Evolutionary conservation across 1,284 basidiomycete genomes (phyloP).

Genomic region (Cystobasidium pallidum): DNA sequence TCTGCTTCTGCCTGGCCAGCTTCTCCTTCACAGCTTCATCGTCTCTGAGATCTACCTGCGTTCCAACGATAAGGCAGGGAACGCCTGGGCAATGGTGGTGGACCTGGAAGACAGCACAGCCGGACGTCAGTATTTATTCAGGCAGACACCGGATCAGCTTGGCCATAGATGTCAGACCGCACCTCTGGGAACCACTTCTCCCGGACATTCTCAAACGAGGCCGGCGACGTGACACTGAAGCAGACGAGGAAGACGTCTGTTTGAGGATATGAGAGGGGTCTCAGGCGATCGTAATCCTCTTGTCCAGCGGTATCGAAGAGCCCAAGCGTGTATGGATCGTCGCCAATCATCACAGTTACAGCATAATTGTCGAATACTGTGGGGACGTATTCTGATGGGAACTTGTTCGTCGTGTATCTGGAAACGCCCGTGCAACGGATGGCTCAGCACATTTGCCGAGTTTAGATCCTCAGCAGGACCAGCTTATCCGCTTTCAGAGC

Average conservation of each 20-base stretch:
- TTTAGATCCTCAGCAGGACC: neutral
- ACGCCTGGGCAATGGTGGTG: conserved; percentile 99
- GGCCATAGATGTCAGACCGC: neutral
- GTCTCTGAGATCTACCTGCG: conserved; percentile 95
- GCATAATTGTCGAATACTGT: conserved; percentile 94
- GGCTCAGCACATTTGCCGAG: neutral
- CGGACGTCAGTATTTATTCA: too few relatives aligned
- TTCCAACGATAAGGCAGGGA: conserved; percentile 97
- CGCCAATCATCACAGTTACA: conserved; percentile 99
- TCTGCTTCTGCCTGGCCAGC: conserved; percentile 91
- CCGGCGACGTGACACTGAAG: conserved; percentile 97
- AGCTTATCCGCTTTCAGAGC: too few relatives aligned
- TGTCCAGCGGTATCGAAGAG: conserved; percentile 99
- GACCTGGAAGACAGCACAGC: conserved; percentile 65
- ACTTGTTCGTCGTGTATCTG: conserved; percentile 83
- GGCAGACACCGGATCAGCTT: neutral
- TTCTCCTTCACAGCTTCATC: conserved; percentile 93
- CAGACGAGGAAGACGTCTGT: conserved; percentile 99
- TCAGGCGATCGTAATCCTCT: conserved; percentile 99
- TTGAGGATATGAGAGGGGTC: conserved; percentile 98
- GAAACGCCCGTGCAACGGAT: neutral
- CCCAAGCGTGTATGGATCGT: conserved; percentile 97
- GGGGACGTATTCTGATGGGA: conserved; percentile 84
- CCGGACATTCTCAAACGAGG: conserved; percentile 99
- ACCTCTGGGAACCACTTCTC: conserved; percentile 99